Conservation (phyloP, 805 yeast genomes). For the Cyberlindnera misumaiensis region DNA sequence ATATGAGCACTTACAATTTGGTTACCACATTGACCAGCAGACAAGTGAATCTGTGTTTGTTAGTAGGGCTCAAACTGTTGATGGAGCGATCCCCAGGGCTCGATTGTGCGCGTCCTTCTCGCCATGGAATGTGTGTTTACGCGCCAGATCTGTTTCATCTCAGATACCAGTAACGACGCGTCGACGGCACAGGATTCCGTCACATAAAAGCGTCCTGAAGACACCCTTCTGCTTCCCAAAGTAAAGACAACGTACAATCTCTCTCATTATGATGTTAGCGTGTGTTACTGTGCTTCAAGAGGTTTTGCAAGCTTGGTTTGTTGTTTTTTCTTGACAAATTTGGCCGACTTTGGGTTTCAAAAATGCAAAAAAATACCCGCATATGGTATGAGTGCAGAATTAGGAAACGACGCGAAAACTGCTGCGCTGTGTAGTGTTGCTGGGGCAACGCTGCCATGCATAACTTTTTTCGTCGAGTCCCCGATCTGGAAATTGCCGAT, state of each 20-base stretch:
- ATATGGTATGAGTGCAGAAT: neutral
- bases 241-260: slow-evolving; percentile 14
- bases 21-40: slow-evolving; percentile 99
- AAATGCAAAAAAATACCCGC: slow-evolving; percentile 1
- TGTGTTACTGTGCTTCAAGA: slow-evolving; percentile 1
- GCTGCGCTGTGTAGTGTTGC: too few species aligned
- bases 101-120: neutral
- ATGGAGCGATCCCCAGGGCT: neutral
- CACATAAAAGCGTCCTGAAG: too few species aligned
- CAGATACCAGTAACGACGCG: neutral
- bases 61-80: slow-evolving; percentile 9
- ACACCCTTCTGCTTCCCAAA: too few species aligned
- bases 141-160: slow-evolving; percentile 2
- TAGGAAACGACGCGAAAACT: too few species aligned
- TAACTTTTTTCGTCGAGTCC: too few species aligned
- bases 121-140: slow-evolving; percentile 5
- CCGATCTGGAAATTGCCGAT: too few species aligned
- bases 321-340: slow-evolving; percentile 6
- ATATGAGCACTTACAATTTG: slow-evolving; percentile 59
- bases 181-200: too few species aligned
- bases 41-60: slow-evolving; percentile 68
- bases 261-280: slow-evolving; percentile 15
- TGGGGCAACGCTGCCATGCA: too few species aligned
- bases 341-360: slow-evolving; percentile 2
- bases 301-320: neutral